Evolutionary conservation across 1,284 basidiomycete species (phyloP).

Genomic region (Mycocalia duriaeana): DNA sequence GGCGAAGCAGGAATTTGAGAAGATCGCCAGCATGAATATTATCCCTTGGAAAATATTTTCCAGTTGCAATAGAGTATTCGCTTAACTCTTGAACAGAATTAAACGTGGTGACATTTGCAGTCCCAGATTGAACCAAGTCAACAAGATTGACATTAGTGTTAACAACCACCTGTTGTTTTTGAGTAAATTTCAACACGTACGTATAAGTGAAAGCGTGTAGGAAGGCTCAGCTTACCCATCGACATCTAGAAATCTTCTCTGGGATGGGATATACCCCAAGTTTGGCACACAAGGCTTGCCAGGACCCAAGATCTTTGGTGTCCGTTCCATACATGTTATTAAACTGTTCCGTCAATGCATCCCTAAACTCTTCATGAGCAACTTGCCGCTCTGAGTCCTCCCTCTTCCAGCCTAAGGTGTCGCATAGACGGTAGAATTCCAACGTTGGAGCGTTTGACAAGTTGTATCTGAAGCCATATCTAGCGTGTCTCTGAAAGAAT

Average conservation of each 20-base stretch:
- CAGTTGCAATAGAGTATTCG: constrained; percentile 25
- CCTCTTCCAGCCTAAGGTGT: constrained; percentile 13
- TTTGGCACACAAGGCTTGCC: constrained; percentile 24
- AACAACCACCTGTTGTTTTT: constrained; percentile 24
- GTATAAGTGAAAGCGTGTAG: neutral
- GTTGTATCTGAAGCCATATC: constrained; percentile 16
- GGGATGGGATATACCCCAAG: constrained; percentile 17
- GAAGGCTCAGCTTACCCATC: constrained; percentile 8
- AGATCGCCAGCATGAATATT: constrained; percentile 34
- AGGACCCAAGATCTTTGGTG: constrained; percentile 20
- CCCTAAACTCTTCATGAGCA: constrained; percentile 9
- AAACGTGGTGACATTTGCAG: constrained; percentile 18
- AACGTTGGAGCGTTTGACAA: constrained; percentile 11
- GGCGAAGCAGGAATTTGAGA: constrained; percentile 29
- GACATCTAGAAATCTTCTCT: constrained; percentile 18
- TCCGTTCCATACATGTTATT: constrained; percentile 26
- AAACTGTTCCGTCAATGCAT: constrained; percentile 28
- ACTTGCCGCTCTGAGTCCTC: constrained; percentile 11
- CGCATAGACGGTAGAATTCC: constrained; percentile 21
- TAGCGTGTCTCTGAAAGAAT: too few species aligned
- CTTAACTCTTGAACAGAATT: constrained; percentile 23
- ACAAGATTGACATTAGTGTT: constrained; percentile 32
- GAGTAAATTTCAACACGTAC: neutral
- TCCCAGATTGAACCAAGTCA: constrained; percentile 27
- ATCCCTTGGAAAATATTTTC: constrained; percentile 32